Evolutionary conservation across 2,329 filamentous ascomycete genomes (phyloP), one percentile per base, ranked within the genome.

Genomic region (Scedosporium aurantiacum): DNA sequence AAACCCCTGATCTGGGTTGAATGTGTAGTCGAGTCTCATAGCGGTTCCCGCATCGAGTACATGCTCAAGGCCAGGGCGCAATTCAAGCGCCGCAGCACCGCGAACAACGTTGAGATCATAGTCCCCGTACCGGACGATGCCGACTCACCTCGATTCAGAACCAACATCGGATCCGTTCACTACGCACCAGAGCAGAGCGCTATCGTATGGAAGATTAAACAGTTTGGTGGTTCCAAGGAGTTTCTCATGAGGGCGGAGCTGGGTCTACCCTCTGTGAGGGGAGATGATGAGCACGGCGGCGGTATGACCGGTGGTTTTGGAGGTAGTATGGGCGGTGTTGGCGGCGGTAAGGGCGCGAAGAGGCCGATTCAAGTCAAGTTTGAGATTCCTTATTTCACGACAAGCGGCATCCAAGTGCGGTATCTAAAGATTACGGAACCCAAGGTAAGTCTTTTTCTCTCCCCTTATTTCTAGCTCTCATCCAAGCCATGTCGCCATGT

Each of bases 361-460:
- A 81, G 94, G 67, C 94, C 94, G 0, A 99, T 99, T 70, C 93
- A 92, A 74, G 94, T 99, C 78, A 99, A 99, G 79, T 99, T 99
- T 73, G 94, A 99, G 79, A 99, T 99, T 71, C 94, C 94, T n/a
- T 99, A 99, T 77, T 99, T 99, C 73, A 99, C 94, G n/a, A 99
- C 95, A 2, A 95, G 90, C 76, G 94, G 94, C 66, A 99, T 99
- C 68, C 95, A 99, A 75, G 94, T 99, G 69, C 85, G 94, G 70
- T 99, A 99, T 74, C 77, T 99, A 74, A 99, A 99, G 83, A 99
- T 99, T 70, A 97, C 96, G 65, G 94, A 99, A 76, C 94, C 94
- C 56, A 99, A 99, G 90, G 93, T 96, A 79, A 70, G 84, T 74
- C 54, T 14, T 6, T 2, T n/a, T 57, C 25, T 21, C 10, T 1